These are phyloP conservation scores for Rubroshorea leprosula DNA, from an alignment of 345 rosid genomes.

Conservation along the genomic window DNA sequence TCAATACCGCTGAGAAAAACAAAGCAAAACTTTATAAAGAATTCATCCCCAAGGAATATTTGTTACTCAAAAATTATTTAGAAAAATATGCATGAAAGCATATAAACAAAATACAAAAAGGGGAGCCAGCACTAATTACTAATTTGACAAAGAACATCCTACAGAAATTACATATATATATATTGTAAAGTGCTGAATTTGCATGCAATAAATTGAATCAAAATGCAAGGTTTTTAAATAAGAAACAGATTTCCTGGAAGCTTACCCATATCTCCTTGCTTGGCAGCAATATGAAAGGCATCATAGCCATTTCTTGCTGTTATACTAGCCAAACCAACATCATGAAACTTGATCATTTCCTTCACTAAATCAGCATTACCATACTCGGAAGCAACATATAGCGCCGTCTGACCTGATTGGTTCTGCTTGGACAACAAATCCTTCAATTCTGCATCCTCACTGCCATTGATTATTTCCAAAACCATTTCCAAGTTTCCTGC, in stretches of 20 bases:
- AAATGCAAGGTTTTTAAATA: slow-evolving; percentile 1
- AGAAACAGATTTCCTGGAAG: neutral
- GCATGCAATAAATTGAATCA: too few species aligned
- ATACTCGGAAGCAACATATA: slow-evolving; percentile 77
- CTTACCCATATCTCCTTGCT: slow-evolving; percentile 74
- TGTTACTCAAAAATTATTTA: neutral
- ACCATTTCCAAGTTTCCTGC: slow-evolving; percentile 45
- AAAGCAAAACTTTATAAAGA: slow-evolving; percentile 5
- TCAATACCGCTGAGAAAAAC: slow-evolving; percentile 48
- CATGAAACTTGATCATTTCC: slow-evolving; percentile 55
- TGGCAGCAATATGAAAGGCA: slow-evolving; percentile 87
- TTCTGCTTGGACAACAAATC: slow-evolving; percentile 56
- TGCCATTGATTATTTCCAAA: slow-evolving; percentile 39
- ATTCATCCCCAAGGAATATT: neutral
- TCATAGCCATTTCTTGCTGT: slow-evolving; percentile 82
- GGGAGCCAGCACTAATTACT: neutral
- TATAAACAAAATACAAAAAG: neutral
- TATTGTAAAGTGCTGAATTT: too few species aligned
- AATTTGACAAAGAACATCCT: neutral
- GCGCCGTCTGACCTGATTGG: slow-evolving; percentile 76
- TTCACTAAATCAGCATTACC: slow-evolving; percentile 59
- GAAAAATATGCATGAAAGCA: slow-evolving; percentile 8
- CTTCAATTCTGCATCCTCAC: slow-evolving; percentile 39
- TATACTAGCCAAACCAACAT: slow-evolving; percentile 45
- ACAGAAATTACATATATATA: neutral